Percentiles rank a stretch among this genome's conserved stretches.
phyloP scores from a whole-genome alignment of 164 flowering plant genomes.

The Kingdonia uniflora region DNA sequence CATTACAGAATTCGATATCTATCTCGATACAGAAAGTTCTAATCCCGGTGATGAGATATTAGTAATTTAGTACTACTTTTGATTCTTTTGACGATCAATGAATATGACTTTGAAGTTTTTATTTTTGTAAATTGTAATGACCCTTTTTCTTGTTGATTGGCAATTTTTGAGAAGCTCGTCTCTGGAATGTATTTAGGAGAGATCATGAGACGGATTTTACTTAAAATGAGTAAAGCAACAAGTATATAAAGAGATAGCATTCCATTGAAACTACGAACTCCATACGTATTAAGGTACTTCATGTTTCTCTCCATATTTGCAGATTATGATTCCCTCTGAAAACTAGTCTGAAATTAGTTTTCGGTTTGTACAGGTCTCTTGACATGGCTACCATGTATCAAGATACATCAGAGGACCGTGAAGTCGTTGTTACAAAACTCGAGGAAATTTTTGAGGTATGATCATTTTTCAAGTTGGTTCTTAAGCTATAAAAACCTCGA shows the following conservation, averaged over 20 bases:
- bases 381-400: conserved; percentile 80
- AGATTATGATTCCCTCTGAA: too few species aligned
- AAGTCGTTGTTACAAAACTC: conserved; percentile 38
- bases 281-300: conserved; percentile 41
- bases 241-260: conserved; percentile 42
- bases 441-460: conserved; percentile 37
- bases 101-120: too few species aligned
- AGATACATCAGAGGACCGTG: conserved; percentile 50
- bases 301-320: too few species aligned
- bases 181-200: conserved; percentile 69
- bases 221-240: conserved; percentile 48
- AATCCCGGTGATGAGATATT: conserved; percentile 48
- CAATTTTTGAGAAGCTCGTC: conserved; percentile 53
- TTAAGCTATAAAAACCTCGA: neutral
- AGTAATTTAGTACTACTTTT: too few species aligned
- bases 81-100: too few species aligned
- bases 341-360: too few species aligned
- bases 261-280: conserved; percentile 37
- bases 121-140: too few species aligned
- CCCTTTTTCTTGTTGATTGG: conserved; percentile 3
- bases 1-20: conserved; percentile 38
- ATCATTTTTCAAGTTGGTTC: too few species aligned
- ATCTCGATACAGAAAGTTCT: conserved; percentile 43
- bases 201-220: conserved; percentile 45
- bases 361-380: conserved; percentile 29